Percentiles rank a stretch among this genome's conserved stretches.
These are phyloP conservation scores for Cynara cardunculus DNA, from an alignment of 129 eudicot genomes.

Conservation along the genomic window DNA sequence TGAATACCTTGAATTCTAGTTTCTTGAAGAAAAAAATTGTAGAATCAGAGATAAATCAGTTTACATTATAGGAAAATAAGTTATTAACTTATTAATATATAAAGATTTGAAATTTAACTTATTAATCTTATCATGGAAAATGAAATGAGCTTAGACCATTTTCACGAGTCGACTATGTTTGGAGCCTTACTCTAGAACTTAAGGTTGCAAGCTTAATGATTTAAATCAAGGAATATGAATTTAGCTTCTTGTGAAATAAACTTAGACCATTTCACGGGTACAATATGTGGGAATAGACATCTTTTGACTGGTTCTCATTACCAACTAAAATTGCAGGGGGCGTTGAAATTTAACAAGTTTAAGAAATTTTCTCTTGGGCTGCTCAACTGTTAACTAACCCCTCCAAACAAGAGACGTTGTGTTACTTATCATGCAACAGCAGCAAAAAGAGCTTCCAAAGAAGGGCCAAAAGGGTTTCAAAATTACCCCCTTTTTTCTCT, in stretches of 20 bases:
- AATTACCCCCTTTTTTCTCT: neutral
- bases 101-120: neutral
- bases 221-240: neutral
- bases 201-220: neutral
- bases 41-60: neutral
- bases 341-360: neutral
- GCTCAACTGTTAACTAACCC: neutral
- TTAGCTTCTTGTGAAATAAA: neutral
- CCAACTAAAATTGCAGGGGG: neutral
- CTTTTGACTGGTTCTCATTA: neutral
- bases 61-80: neutral
- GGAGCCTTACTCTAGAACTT: neutral
- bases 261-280: neutral
- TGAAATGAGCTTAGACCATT: neutral
- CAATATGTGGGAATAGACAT: neutral
- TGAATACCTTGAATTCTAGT: slow-evolving; percentile 6
- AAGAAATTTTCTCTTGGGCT: neutral
- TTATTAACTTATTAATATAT: neutral
- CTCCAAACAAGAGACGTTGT: neutral
- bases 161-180: neutral
- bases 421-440: neutral
- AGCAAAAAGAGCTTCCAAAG: neutral
- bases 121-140: neutral
- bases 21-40: neutral
- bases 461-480: neutral